These are phyloP conservation scores for Lachancea quebecensis DNA, from an alignment of 805 yeast species.

Conservation along the genomic window DNA sequence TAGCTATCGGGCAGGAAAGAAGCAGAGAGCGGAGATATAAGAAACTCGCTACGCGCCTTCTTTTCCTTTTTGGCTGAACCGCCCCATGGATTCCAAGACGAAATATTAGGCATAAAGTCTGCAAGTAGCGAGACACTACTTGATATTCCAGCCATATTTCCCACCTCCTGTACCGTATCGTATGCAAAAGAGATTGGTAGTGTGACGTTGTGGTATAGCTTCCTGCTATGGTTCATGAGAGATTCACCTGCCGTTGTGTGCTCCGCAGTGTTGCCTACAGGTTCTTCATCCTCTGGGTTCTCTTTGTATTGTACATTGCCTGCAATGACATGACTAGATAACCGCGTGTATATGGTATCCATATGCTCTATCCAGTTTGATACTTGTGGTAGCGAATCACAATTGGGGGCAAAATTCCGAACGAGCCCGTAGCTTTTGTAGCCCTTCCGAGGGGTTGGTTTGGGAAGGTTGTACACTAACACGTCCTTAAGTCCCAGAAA, in stretches of 20 bases:
- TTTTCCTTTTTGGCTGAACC: not conserved
- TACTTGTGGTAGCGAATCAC: constrained; percentile 19
- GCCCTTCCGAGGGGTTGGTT: constrained; percentile 8
- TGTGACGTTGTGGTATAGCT: constrained; percentile 26
- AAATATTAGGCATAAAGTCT: constrained; percentile 25
- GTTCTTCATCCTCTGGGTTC: constrained; percentile 9
- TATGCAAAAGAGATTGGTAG: constrained; percentile 30
- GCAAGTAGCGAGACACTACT: constrained; percentile 25
- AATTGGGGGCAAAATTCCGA: constrained; percentile 21
- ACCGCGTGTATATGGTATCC: constrained; percentile 20
- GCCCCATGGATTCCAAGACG: constrained; percentile 4
- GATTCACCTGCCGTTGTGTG: constrained; percentile 1
- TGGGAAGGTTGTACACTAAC: constrained; percentile 27
- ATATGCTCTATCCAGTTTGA: constrained; percentile 31
- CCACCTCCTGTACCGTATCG: constrained; percentile 32
- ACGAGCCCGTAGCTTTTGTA: constrained; percentile 25
- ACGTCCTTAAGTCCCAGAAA: constrained; percentile 27
- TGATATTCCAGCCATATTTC: constrained; percentile 29
- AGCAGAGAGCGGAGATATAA: constrained; percentile 27
- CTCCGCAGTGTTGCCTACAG: not conserved
- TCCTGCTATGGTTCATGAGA: constrained; percentile 8
- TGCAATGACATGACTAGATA: constrained; percentile 27
- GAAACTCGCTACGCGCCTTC: constrained; percentile 20
- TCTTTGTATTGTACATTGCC: constrained; percentile 26
- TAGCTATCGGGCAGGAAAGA: constrained; percentile 21